These are phyloP conservation scores for Skeletonema marinoi DNA, from an alignment of 108 stramenopile genomes.

Conservation along the genomic window DNA sequence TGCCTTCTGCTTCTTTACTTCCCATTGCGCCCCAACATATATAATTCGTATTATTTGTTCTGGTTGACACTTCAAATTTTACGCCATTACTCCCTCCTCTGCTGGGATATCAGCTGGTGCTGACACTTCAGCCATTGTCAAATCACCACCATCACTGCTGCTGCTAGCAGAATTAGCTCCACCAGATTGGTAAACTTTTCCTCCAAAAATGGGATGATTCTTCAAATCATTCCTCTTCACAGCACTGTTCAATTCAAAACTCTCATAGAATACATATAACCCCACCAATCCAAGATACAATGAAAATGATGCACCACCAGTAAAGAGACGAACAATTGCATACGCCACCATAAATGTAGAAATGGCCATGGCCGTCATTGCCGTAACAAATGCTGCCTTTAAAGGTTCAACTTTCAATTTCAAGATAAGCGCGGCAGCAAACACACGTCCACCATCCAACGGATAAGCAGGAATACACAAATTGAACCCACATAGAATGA, in stretches of 20 bases:
- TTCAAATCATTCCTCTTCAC: slow-evolving; percentile 17
- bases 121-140: not conserved
- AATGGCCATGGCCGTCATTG: slow-evolving; percentile 34
- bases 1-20: not conserved
- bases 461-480: slow-evolving; percentile 39
- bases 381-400: slow-evolving; percentile 37
- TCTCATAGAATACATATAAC: slow-evolving; percentile 25
- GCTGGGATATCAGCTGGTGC: not conserved
- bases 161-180: not conserved
- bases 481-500: slow-evolving; percentile 37
- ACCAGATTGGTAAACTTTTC: slow-evolving; percentile 14
- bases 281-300: slow-evolving; percentile 34
- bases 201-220: slow-evolving; percentile 37
- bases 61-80: not conserved
- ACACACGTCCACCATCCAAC: slow-evolving; percentile 49
- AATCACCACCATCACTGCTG: not conserved
- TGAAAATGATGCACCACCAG: not conserved
- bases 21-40: not conserved
- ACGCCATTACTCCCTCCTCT: slow-evolving; percentile 1
- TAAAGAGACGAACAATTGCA: slow-evolving; percentile 21
- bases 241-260: slow-evolving; percentile 12
- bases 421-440: slow-evolving; percentile 41
- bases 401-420: slow-evolving; percentile 16
- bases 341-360: slow-evolving; percentile 22
- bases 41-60: not conserved